These are phyloP conservation scores for Pythium coloratum DNA, from an alignment of 352 stramenopile species.

Conservation along the genomic window DNA sequence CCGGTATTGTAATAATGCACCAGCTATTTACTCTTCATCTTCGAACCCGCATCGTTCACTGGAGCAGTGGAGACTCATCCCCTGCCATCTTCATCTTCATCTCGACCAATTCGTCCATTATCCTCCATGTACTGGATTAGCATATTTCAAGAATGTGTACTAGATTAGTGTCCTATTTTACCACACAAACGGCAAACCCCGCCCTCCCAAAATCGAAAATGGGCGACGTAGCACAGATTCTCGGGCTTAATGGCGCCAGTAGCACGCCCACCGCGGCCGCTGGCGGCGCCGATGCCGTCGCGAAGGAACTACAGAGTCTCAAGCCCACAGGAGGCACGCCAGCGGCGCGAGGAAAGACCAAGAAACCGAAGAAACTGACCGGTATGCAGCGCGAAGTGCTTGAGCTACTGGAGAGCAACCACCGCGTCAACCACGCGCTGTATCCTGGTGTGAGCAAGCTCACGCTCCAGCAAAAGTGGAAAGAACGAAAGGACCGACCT, in stretches of 20 bases:
- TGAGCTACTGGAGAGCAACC: constrained; percentile 62
- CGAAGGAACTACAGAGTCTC: constrained; percentile 48
- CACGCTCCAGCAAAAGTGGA: constrained; percentile 69
- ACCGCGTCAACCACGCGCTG: constrained; percentile 59
- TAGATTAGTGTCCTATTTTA: background rate
- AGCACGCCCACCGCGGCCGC: constrained; percentile 24
- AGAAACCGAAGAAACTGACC: constrained; percentile 58
- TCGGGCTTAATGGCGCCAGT: constrained; percentile 42
- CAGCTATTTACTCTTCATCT: no score
- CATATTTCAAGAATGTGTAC: background rate
- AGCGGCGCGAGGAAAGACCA: constrained; percentile 21
- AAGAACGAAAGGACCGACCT: constrained; percentile 41
- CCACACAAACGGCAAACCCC: background rate
- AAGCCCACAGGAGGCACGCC: constrained; percentile 38
- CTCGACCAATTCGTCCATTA: no score
- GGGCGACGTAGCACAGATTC: constrained; percentile 74
- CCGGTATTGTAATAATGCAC: no score
- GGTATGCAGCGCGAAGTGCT: constrained; percentile 69
- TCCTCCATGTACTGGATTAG: background rate
- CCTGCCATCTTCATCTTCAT: no score
- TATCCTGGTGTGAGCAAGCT: constrained; percentile 60
- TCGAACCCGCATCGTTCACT: no score
- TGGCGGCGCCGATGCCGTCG: constrained; percentile 5
- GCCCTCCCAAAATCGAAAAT: constrained; percentile 27
- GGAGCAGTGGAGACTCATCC: no score